Evolutionary conservation across 2,329 filamentous ascomycete genomes (phyloP).

Genomic region (Fusarium buxicola): DNA sequence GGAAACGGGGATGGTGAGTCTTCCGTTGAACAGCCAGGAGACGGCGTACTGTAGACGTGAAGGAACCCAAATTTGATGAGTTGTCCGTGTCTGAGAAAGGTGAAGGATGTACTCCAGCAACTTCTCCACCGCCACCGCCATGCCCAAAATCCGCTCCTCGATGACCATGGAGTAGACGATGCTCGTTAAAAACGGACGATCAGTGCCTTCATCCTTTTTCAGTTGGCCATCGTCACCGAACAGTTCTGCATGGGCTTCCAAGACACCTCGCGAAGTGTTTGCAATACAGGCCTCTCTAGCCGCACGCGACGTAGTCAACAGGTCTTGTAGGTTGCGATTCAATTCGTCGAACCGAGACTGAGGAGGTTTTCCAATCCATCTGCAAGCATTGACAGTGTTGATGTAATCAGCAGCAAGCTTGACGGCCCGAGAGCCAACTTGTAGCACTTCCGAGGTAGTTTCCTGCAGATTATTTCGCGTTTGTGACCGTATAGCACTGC

Average conservation of each 20-base stretch:
- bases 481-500: conserved; percentile 46
- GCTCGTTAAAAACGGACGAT: conserved; percentile 49
- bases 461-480: conserved; percentile 49
- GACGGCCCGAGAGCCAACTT: conserved; percentile 41
- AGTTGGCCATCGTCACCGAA: conserved; percentile 57
- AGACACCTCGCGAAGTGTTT: conserved; percentile 55
- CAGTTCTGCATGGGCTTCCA: conserved; percentile 53
- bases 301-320: conserved; percentile 43
- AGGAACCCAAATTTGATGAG: conserved; percentile 57
- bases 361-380: conserved; percentile 46
- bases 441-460: conserved; percentile 45
- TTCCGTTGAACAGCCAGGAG: conserved; percentile 52
- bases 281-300: conserved; percentile 43
- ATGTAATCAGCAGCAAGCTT: conserved; percentile 42
- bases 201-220: conserved; percentile 40
- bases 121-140: conserved; percentile 45
- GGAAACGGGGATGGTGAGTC: conserved; percentile 29
- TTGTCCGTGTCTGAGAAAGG: conserved; percentile 51
- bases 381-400: conserved; percentile 45
- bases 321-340: conserved; percentile 29
- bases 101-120: conserved; percentile 53
- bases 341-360: conserved; percentile 40
- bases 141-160: conserved; percentile 55
- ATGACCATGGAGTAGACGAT: conserved; percentile 61
- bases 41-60: conserved; percentile 53